A percentile compares a stretch with the other conserved stretches of the same genome.
These are phyloP conservation scores for Paratinospora sagittata DNA, from an alignment of 164 flowering plant genomes.

Conservation along the genomic window DNA sequence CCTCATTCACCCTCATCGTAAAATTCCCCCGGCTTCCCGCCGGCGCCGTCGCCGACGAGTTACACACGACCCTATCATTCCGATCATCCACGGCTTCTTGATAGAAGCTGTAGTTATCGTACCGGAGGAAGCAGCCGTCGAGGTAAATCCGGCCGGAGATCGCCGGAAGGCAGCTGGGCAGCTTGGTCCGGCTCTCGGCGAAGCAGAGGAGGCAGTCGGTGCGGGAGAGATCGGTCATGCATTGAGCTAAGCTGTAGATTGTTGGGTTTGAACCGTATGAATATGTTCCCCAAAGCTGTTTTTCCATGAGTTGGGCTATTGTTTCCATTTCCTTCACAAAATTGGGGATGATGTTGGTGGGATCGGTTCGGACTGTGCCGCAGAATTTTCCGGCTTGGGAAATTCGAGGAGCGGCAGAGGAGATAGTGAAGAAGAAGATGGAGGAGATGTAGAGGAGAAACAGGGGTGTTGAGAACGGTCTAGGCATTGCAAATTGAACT, in stretches of 20 bases:
- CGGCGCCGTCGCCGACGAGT: slow-evolving; percentile 13
- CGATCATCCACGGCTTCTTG: slow-evolving; percentile 23
- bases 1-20: slow-evolving; percentile 14
- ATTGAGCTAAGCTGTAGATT: slow-evolving; percentile 51
- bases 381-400: slow-evolving; percentile 34
- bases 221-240: slow-evolving; percentile 51
- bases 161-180: slow-evolving; percentile 65
- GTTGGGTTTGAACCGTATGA: slow-evolving; percentile 9
- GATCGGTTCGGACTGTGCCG: slow-evolving; percentile 17
- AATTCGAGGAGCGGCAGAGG: slow-evolving; percentile 32
- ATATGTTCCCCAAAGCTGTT: slow-evolving; percentile 22
- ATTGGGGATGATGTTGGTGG: slow-evolving; percentile 1
- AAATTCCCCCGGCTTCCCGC: slow-evolving; percentile 16
- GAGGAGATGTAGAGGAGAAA: neutral
- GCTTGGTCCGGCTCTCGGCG: slow-evolving; percentile 42
- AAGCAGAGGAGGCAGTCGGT: slow-evolving; percentile 71
- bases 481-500: too few relatives aligned
- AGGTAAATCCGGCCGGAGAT: slow-evolving; percentile 38
- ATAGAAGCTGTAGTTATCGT: slow-evolving; percentile 50
- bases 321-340: slow-evolving; percentile 42
- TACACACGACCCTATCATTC: slow-evolving; percentile 17
- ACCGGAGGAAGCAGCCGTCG: slow-evolving; percentile 68
- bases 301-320: slow-evolving; percentile 23
- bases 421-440: slow-evolving; percentile 16
- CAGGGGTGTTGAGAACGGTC: neutral